These are phyloP conservation scores for Platismatia glauca DNA, from an alignment of 495 filamentous ascomycete species.

Conservation along the genomic window DNA sequence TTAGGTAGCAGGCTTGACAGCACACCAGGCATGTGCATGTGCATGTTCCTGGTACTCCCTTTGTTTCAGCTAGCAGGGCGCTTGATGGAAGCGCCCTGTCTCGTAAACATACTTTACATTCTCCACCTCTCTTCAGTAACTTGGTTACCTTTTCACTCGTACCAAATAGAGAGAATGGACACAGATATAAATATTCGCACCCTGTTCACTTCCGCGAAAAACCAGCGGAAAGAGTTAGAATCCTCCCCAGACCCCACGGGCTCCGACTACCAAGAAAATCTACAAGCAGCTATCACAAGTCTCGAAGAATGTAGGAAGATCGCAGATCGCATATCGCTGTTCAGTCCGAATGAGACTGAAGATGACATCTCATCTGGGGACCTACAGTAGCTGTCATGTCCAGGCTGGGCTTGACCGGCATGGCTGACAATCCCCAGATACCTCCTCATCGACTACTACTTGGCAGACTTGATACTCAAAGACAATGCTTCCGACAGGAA, in stretches of 20 bases:
- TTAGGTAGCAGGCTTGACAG: no score
- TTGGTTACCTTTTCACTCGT: no score
- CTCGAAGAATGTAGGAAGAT: constrained; percentile 67
- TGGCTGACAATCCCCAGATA: constrained; percentile 41
- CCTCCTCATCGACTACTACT: constrained; percentile 55
- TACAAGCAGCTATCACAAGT: constrained; percentile 54
- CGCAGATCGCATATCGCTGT: constrained; percentile 62
- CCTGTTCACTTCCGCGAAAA: constrained; percentile 50
- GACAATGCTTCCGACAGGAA: constrained; percentile 51
- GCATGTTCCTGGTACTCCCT: no score
- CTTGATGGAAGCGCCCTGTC: neutral
- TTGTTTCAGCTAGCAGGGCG: neutral
- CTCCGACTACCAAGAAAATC: constrained; percentile 54
- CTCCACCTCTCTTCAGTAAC: no score
- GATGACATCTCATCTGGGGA: constrained; percentile 83
- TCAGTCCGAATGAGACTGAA: constrained; percentile 81
- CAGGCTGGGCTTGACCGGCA: constrained; percentile 25
- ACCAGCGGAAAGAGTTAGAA: constrained; percentile 43
- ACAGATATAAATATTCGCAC: constrained; percentile 45
- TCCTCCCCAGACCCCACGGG: constrained; percentile 43
- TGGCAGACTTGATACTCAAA: constrained; percentile 58
- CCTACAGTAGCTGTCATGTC: constrained; percentile 51
- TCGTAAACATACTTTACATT: no score
- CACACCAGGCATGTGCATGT: no score
- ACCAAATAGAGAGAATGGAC: constrained; percentile 28